Conservation (phyloP, 106 monocot species). For the Vanilla planifolia region DNA sequence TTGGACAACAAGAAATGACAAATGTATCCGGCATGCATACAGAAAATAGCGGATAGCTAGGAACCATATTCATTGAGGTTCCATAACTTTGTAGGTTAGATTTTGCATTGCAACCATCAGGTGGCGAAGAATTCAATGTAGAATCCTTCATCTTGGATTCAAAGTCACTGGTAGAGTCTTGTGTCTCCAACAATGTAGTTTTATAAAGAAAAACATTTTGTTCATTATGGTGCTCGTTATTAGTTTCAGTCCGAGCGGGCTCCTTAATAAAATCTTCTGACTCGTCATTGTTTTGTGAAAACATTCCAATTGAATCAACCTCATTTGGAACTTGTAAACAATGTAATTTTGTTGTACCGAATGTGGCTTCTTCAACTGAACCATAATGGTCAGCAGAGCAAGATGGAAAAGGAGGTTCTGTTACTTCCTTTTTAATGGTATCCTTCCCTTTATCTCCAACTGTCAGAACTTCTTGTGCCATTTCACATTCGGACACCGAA, state of each 20-base stretch:
- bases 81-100: constrained; percentile 13
- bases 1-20: constrained; percentile 22
- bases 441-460: constrained; percentile 23
- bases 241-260: constrained; percentile 10
- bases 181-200: constrained; percentile 1
- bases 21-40: constrained; percentile 16
- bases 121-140: constrained; percentile 11
- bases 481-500: constrained; percentile 39
- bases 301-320: constrained; percentile 11
- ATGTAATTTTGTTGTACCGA: constrained; percentile 8
- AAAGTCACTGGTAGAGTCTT: constrained; percentile 2
- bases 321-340: constrained; percentile 4
- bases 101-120: constrained; percentile 13
- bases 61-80: constrained; percentile 6
- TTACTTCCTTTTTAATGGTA: constrained; percentile 16
- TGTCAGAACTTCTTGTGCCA: constrained; percentile 11
- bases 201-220: constrained; percentile 10
- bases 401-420: constrained; percentile 9
- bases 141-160: constrained; percentile 12
- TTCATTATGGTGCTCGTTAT: constrained; percentile 14
- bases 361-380: constrained; percentile 15
- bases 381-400: constrained; percentile 9
- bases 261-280: constrained; percentile 14
- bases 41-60: constrained; percentile 20
- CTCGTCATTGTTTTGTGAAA: constrained; percentile 6